Conservation (phyloP, 2,329 filamentous ascomycete genomes). For the Xylaria multiplex region DNA sequence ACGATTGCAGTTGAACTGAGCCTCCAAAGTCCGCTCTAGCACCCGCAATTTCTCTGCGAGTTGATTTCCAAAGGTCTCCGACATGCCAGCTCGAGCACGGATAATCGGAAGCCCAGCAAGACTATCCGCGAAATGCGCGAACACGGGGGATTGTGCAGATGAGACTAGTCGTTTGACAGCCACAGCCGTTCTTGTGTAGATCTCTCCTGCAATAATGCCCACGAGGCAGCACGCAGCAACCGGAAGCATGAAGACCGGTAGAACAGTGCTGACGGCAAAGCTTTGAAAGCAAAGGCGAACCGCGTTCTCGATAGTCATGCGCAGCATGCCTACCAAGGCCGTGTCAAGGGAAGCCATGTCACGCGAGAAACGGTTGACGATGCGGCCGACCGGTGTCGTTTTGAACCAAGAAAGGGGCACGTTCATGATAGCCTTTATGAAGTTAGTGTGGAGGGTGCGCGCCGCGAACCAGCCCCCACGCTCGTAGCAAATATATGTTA, state of each 20-base stretch:
- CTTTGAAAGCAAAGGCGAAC: slow-evolving; percentile 50
- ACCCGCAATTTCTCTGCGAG: slow-evolving; percentile 62
- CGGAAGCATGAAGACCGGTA: slow-evolving; percentile 57
- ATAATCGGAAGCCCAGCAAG: slow-evolving; percentile 62
- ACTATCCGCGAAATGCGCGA: slow-evolving; percentile 66
- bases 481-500: slow-evolving; percentile 60
- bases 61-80: slow-evolving; percentile 58
- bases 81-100: slow-evolving; percentile 61
- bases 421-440: slow-evolving; percentile 62
- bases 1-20: slow-evolving; percentile 65
- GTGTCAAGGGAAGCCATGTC: slow-evolving; percentile 67
- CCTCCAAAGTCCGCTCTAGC: slow-evolving; percentile 59
- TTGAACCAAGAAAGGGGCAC: slow-evolving; percentile 69
- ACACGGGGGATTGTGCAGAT: slow-evolving; percentile 61
- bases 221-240: slow-evolving; percentile 52
- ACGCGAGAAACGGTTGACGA: slow-evolving; percentile 66
- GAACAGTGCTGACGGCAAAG: slow-evolving; percentile 54
- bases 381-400: slow-evolving; percentile 61
- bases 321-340: slow-evolving; percentile 57
- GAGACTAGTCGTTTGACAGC: slow-evolving; percentile 55
- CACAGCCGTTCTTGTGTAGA: slow-evolving; percentile 58
- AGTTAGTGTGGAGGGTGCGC: slow-evolving; percentile 60
- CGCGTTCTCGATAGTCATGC: slow-evolving; percentile 54
- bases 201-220: slow-evolving; percentile 55
- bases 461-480: slow-evolving; percentile 68